Percentiles rank a stretch among this genome's conserved stretches.
These are phyloP conservation scores for Alternaria consortialis DNA, from an alignment of 2,329 filamentous ascomycete species.

Conservation along the genomic window DNA sequence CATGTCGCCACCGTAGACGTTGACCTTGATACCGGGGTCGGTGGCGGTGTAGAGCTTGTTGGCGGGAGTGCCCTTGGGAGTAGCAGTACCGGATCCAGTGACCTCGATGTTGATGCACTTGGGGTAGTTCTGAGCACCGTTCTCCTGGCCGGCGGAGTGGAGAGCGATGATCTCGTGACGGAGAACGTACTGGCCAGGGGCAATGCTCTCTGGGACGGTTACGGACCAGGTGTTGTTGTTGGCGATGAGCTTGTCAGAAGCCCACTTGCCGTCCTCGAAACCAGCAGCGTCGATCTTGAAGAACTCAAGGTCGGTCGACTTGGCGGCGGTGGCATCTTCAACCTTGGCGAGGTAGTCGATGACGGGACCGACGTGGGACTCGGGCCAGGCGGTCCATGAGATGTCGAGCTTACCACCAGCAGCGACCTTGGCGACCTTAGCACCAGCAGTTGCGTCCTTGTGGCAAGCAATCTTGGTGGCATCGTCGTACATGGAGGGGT, in stretches of 20 bases:
- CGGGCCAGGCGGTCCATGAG: conserved; percentile 73
- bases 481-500: conserved; percentile 56
- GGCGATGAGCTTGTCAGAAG: conserved; percentile 61
- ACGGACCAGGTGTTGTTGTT: conserved; percentile 60
- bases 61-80: conserved; percentile 55
- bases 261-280: conserved; percentile 63
- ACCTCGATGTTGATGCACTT: conserved; percentile 58
- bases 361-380: conserved; percentile 69
- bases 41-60: conserved; percentile 65
- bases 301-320: conserved; percentile 64
- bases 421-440: conserved; percentile 61
- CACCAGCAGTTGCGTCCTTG: conserved; percentile 61
- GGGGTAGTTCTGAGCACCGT: conserved; percentile 58
- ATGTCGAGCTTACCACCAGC: conserved; percentile 68
- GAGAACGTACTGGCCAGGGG: conserved; percentile 66
- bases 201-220: conserved; percentile 62
- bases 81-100: conserved; percentile 61
- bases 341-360: conserved; percentile 69
- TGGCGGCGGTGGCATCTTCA: conserved; percentile 64
- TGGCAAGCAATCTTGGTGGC: conserved; percentile 68
- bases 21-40: conserved; percentile 67
- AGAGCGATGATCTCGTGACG: conserved; percentile 69
- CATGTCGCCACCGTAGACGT: conserved; percentile 61
- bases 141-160: conserved; percentile 59
- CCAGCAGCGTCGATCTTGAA: conserved; percentile 71